These are phyloP conservation scores for Geotrichum europaeum DNA, from an alignment of 1,139 yeast species.

Conservation along the genomic window DNA sequence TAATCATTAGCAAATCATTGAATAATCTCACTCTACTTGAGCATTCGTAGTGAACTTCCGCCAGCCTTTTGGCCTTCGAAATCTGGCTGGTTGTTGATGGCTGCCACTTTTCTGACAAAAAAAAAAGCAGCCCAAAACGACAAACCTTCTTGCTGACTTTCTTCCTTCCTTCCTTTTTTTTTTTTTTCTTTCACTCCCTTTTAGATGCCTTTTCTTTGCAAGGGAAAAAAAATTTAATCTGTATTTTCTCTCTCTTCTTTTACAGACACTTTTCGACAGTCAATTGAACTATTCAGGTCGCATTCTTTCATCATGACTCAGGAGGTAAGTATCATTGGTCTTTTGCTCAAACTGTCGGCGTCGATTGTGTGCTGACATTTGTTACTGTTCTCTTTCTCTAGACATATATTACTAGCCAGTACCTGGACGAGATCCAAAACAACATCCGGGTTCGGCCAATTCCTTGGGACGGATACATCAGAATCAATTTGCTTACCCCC, in stretches of 20 bases:
- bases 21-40: not conserved
- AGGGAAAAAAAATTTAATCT: not conserved
- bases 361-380: not conserved
- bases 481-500: conserved; percentile 61
- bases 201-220: not conserved
- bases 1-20: not conserved
- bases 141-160: not conserved
- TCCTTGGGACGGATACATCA: conserved; percentile 88
- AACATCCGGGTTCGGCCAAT: conserved; percentile 75
- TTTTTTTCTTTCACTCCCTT: not conserved
- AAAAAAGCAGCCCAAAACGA: not conserved
- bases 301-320: not conserved
- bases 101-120: not conserved
- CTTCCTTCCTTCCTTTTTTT: not conserved
- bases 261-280: not conserved
- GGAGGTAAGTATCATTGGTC: not conserved
- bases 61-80: not conserved
- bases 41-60: not conserved
- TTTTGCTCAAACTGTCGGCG: not conserved
- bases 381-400: not conserved
- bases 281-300: not conserved
- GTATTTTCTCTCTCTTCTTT: not conserved
- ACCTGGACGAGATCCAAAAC: conserved; percentile 63
- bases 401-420: not conserved
- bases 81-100: not conserved